These are phyloP conservation scores for Colletotrichum sp. DNA, from an alignment of 2,329 filamentous ascomycete genomes.

Conservation along the genomic window DNA sequence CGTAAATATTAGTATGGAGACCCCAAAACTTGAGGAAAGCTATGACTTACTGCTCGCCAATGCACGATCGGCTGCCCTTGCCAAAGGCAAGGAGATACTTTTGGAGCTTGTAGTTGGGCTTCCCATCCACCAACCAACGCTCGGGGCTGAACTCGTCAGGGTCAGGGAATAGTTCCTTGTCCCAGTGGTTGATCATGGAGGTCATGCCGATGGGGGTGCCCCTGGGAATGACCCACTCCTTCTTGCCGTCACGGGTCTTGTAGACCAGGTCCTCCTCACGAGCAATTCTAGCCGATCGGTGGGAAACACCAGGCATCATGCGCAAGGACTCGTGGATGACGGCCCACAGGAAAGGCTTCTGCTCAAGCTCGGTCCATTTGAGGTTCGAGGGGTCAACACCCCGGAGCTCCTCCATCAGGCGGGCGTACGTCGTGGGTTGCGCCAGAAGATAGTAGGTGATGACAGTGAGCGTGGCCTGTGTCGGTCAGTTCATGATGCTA, in stretches of 20 bases:
- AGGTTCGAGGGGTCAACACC: slow-evolving; percentile 26
- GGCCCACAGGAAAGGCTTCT: slow-evolving; percentile 40
- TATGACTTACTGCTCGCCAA: slow-evolving; percentile 26
- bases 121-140: slow-evolving; percentile 26
- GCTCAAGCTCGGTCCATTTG: slow-evolving; percentile 37
- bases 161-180: slow-evolving; percentile 22
- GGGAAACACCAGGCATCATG: slow-evolving; percentile 24
- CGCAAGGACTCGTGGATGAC: slow-evolving; percentile 29
- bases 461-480: slow-evolving; percentile 28
- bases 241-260: slow-evolving; percentile 22
- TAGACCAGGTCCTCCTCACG: slow-evolving; percentile 27
- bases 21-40: neutral
- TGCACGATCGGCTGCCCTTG: slow-evolving; percentile 23
- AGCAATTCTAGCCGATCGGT: slow-evolving; percentile 22
- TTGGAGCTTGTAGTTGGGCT: slow-evolving; percentile 16
- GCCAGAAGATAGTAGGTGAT: slow-evolving; percentile 33
- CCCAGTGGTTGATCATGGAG: slow-evolving; percentile 24
- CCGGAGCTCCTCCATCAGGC: slow-evolving; percentile 30
- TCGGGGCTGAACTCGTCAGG: slow-evolving; percentile 25
- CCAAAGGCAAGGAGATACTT: slow-evolving; percentile 23
- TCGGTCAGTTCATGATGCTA: neutral
- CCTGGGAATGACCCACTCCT: slow-evolving; percentile 22
- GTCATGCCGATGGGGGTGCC: slow-evolving; percentile 26
- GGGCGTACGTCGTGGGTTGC: slow-evolving; percentile 24
- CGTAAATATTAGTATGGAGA: slow-evolving; percentile 10